Percentiles rank a stretch among this genome's conserved stretches.
phyloP scores from a whole-genome alignment of 2,329 filamentous ascomycete genomes.

The Cordyceps javanica region DNA sequence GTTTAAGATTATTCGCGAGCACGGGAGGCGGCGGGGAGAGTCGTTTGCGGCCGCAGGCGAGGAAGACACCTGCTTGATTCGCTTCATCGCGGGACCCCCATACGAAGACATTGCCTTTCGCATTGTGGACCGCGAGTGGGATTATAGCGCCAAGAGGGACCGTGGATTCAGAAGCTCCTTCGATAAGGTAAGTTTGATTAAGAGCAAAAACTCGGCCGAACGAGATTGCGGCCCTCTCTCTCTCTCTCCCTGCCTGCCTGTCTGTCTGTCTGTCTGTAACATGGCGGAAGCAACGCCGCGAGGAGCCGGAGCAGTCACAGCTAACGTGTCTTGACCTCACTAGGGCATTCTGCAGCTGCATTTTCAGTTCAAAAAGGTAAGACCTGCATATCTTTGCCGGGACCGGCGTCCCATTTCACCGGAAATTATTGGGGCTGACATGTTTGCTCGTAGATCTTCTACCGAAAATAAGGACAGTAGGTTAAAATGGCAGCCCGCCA shows the following conservation, averaged over 20 bases:
- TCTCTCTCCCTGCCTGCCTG: no score
- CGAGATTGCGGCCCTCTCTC: not conserved
- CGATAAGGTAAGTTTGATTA: conserved; percentile 68
- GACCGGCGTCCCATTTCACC: not conserved
- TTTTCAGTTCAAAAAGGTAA: conserved; percentile 97
- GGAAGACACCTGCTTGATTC: conserved; percentile 93
- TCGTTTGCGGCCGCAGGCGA: conserved; percentile 90
- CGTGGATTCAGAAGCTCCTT: conserved; percentile 94
- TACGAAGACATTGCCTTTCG: conserved; percentile 97
- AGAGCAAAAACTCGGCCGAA: not conserved
- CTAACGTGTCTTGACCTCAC: conserved; percentile 16
- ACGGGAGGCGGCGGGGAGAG: conserved; percentile 82
- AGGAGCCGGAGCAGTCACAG: not conserved
- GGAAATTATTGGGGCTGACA: conserved; percentile 17
- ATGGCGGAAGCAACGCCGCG: not conserved
- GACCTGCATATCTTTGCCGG: conserved; percentile 15
- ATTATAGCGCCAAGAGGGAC: conserved; percentile 93
- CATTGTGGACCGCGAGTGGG: conserved; percentile 98
- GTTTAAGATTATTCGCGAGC: conserved; percentile 90
- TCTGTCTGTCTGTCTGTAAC: no score
- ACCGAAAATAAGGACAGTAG: conserved; percentile 40
- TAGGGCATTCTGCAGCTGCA: conserved; percentile 95
- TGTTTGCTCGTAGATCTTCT: conserved; percentile 42
- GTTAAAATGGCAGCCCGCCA: not conserved
- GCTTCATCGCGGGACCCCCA: conserved; percentile 89